Base-by-base conservation (phyloP, 2,329 filamentous ascomycete genomes). In the Balansia obtecta region DNA sequence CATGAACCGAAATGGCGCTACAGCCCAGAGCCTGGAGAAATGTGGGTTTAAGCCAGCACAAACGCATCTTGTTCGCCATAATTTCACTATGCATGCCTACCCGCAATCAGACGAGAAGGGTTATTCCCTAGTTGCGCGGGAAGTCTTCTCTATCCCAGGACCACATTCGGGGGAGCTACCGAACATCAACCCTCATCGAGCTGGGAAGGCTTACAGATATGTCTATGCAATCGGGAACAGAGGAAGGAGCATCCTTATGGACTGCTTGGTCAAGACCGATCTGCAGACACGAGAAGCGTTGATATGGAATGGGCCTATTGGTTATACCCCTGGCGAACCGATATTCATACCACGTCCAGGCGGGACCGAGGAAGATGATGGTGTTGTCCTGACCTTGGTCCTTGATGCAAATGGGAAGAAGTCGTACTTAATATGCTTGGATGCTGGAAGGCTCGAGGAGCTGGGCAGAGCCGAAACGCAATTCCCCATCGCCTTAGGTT, bases 261-360 rank as follows among this genome's bases (percentile, higher is more conserved):
- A 88, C 57, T 73, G 72, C 0, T 68, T 88, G 30, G 72, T 74
- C 56, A 88, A 88, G 64, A 82, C 79, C 16, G 82, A 88, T 59
- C 69, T 78, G 3, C 57, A 66, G 10, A 82, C 75, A 0, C 67
- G 74, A 11, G 69, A 71, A 30, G 68, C 71, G 0, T 53, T 75
- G 3, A 68, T 76, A 53, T 88, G 84, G 84, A 70, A 75, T 11
- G 71, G 70, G 0, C 69, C 70, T 0, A 61, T 67, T 1, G 80
- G 75, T 0, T 82, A 87, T 57, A 83, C 80, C 0, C 84, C 85
- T 0, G 79, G 83, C 1, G 85, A 88, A 63, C 71, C 83, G 0
- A 79, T 88, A 33, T 88, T 87, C 54, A 71, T 88, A 1, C 67
- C 74, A 1, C 60, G 65, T 8, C 67, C 69, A 4, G 65, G 59